A percentile compares a stretch with the other conserved stretches of the same genome.
Conservation (phyloP, 495 filamentous ascomycete genomes). For the Symbiotaphrina buchneri region DNA sequence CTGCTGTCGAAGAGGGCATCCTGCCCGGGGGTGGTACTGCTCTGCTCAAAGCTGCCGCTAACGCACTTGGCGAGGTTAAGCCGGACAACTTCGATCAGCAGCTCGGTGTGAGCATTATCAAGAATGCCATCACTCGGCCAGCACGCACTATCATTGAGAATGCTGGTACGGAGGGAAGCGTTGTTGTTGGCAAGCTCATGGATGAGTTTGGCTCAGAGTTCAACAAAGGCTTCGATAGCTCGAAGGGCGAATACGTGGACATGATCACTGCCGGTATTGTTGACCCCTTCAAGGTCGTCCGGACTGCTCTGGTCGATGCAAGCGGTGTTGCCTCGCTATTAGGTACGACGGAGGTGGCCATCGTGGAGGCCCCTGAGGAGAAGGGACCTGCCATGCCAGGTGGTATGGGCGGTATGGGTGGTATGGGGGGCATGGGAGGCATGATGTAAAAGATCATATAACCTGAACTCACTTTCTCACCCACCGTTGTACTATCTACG, state of each 20-base stretch:
- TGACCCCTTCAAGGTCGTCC: slow-evolving; percentile 97
- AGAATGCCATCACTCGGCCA: slow-evolving; percentile 87
- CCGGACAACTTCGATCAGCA: slow-evolving; percentile 94
- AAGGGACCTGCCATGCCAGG: slow-evolving; percentile 36
- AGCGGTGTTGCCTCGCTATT: slow-evolving; percentile 91
- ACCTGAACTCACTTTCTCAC: too few relatives aligned
- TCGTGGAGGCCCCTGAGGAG: slow-evolving; percentile 88
- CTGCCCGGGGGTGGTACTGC: slow-evolving; percentile 95
- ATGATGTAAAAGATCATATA: too few relatives aligned
- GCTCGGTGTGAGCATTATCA: slow-evolving; percentile 91
- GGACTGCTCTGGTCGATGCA: slow-evolving; percentile 83
- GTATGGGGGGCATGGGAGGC: slow-evolving; percentile 39
- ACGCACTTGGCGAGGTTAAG: slow-evolving; percentile 66
- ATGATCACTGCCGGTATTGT: slow-evolving; percentile 96
- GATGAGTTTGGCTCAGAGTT: slow-evolving; percentile 85
- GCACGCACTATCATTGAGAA: slow-evolving; percentile 95
- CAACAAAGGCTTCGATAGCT: slow-evolving; percentile 93
- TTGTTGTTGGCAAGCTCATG: slow-evolving; percentile 93
- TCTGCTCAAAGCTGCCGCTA: slow-evolving; percentile 86
- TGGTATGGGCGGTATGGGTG: slow-evolving; percentile 19
- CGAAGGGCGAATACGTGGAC: slow-evolving; percentile 93
- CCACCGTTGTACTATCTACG: too few relatives aligned
- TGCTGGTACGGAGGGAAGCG: slow-evolving; percentile 84
- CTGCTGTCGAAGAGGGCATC: slow-evolving; percentile 96
- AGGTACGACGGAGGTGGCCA: slow-evolving; percentile 93